Evolutionary conservation across 2,329 filamentous ascomycete genomes (phyloP), one percentile per base, ranked within the genome.

Genomic region (Capronia coronata): DNA sequence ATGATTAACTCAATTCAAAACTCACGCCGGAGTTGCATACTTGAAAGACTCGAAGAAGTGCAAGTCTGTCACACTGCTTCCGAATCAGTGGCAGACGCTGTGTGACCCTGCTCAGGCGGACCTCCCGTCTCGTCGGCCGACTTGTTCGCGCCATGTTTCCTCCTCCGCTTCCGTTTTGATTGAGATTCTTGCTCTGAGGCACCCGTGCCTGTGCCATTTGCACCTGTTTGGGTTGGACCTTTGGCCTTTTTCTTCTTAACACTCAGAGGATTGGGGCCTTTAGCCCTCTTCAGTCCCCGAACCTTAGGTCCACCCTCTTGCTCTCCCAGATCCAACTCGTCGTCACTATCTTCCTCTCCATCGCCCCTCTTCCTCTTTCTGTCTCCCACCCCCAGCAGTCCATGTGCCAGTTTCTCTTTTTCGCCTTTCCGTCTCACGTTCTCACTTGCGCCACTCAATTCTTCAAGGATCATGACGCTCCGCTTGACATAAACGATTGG

Each of bases 401-500:
- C 72, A 32, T 64, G 65, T 38, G 67, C 65, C 52, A 75, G 71
- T 57, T 75, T 75, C 32, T 67, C 68, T 51, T 63, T 67, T 62
- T 75, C 72, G n/a, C 67, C 62, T 1, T 66, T 67, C 40, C 71
- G 66, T 30, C 69, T 63, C 10, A 72, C 62, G 18, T 62, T 62
- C 55, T 71, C 68, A 11, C 70, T 73, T 1, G 64, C 62, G 16
- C 61, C 64, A 47, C 71, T 73, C 65, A 74, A 64, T 11, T 72
- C 72, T 59, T 75, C 72, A 48, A 75, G 58, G 11, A 75, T 66
- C 72, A 75, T 74, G 6, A 75, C 71, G 13, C 71, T 74, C 40
- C 72, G 65, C 62, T 74, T 74, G 25, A 75, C 72, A 59, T 74
- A 75, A 37, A 75, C 68, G 22, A 75, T 70, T 13, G 72, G 72